Base-by-base conservation (phyloP, 192 early-diverging fungal genomes). In the Mortierella claussenii region DNA sequence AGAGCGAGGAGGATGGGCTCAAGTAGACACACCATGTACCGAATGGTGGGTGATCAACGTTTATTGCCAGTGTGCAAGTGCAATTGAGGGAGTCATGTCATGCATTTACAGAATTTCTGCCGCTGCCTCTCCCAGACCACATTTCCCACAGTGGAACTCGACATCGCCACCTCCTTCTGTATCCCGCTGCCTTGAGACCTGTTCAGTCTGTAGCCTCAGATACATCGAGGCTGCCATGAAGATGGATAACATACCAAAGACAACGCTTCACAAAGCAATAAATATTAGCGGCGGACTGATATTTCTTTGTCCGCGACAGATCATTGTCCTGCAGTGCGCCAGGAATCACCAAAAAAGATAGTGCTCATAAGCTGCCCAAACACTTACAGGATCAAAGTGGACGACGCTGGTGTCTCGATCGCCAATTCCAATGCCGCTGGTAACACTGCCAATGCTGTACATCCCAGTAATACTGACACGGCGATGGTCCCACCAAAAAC, bases 201-300 rank as follows among this genome's bases (percentile, higher is more conserved):
- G 30, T 33, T 73, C 69, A 37, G 47, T 53, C n/a, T 73, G 60
- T 61, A 64, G 43, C 21, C 69, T 44, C 52, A 21, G 17, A 30
- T 73, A 73, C 0, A 36, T 34, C 4, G 69, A 44, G 10, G 32
- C 44, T 40, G 65, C 52, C 42, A 73, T 18, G 12, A 73, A 36
- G 13, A 73, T 31, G 2, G 69, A 61, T 2, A 49, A 23, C 4
- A 58, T 42, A 3, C 55, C 61, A 50, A 73, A 59, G 2, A 63
- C 54, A 5, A 59, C 7, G 20, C 55, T 44, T 55, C 68, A 73
- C 24, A 15, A 36, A 2, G 55, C 60, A 30, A 71, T 18, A 28
- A 63, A 71, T 40, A 71, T 71, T 45, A 71, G 18, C 13, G 69
- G 60, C 13, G 69, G 55, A 23, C 65, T 58, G 2, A 65, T 33